Percentiles rank a stretch among this genome's conserved stretches.
phyloP scores from a whole-genome alignment of 108 stramenopile genomes.

The Bacterosira constricta region DNA sequence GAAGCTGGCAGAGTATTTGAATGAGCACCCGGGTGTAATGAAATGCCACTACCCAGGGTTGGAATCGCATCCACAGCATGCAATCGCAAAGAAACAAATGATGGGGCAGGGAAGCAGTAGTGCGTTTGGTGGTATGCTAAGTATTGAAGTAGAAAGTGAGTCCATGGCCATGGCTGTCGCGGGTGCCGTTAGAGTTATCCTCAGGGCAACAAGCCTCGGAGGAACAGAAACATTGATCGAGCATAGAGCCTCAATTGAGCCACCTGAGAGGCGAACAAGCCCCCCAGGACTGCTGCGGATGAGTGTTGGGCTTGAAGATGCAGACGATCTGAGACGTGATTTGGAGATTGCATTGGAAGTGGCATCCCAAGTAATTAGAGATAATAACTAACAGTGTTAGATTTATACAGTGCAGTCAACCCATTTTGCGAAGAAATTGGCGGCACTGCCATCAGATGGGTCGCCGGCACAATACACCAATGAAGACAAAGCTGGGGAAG shows the following conservation, averaged over 20 bases:
- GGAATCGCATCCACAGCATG: conserved; percentile 81
- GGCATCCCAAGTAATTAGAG: conserved; percentile 14
- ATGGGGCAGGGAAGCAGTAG: neutral
- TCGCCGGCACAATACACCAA: no score
- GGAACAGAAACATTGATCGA: conserved; percentile 96
- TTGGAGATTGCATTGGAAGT: conserved; percentile 69
- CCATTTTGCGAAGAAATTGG: no score
- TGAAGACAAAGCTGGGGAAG: no score
- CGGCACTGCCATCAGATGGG: neutral
- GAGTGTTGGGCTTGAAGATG: conserved; percentile 88
- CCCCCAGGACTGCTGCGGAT: conserved; percentile 88
- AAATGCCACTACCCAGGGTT: conserved; percentile 93
- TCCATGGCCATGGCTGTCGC: conserved; percentile 80
- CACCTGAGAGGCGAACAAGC: conserved; percentile 65
- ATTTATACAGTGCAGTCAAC: no score
- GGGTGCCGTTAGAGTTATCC: conserved; percentile 67
- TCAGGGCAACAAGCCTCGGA: conserved; percentile 93
- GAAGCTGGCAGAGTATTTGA: conserved; percentile 59
- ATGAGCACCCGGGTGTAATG: conserved; percentile 47
- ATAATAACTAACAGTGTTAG: neutral
- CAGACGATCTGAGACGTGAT: conserved; percentile 80
- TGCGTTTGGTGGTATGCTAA: conserved; percentile 87
- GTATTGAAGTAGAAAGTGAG: conserved; percentile 81
- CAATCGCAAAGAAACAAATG: conserved; percentile 79
- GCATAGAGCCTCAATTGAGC: conserved; percentile 92